Evolutionary conservation across 192 early-diverging fungal genomes (phyloP), one percentile per base, ranked within the genome.

Genomic region (Backusella macrospora): DNA sequence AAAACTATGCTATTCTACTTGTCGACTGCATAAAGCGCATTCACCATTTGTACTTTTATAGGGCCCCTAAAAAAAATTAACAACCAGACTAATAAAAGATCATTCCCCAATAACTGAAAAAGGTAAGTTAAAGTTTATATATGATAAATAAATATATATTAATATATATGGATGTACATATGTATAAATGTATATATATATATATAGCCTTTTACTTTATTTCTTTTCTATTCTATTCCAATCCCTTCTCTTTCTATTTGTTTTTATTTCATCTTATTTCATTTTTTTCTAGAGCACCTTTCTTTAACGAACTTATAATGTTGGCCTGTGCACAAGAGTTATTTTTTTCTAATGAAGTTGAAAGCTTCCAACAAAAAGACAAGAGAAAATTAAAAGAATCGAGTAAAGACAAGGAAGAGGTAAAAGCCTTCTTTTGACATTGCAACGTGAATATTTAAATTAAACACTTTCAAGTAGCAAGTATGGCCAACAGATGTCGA

Each of bases 401-500:
- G 52, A 21, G 52, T 6, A 75, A 75, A 45, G 73, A 75, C 18
- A 75, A 75, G 59, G 73, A 75, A 68, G 73, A 75, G 66, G 73
- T 75, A 48, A 65, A 44, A 29, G 48, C 26, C 4, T 21, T 29
- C 21, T 29, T n/a, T 45, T 37, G 62, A 38, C 63, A 65, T 21
- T 68, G 45, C n/a, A 18, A 23, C 39, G 39, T 48, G 21, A 12
- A 13, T 40, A 48, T 39, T 34, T 38, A 39, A 70, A 39, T 23
- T 52, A 4, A 38, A 23, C 29, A 55, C 12, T 23, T 21, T 59
- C 9, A 26, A 70, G 16, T 47, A 71, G 42, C 78, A 88, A 80
- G 87, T 89, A 3, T 90, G 88, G 88, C 86, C 88, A 1, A 77
- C 81, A 65, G 85, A 88, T 76, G 84, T 90, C 13, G 88, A 88